Conservation (phyloP, 208 protist genomes). For the Leptomonas seymouri region DNA sequence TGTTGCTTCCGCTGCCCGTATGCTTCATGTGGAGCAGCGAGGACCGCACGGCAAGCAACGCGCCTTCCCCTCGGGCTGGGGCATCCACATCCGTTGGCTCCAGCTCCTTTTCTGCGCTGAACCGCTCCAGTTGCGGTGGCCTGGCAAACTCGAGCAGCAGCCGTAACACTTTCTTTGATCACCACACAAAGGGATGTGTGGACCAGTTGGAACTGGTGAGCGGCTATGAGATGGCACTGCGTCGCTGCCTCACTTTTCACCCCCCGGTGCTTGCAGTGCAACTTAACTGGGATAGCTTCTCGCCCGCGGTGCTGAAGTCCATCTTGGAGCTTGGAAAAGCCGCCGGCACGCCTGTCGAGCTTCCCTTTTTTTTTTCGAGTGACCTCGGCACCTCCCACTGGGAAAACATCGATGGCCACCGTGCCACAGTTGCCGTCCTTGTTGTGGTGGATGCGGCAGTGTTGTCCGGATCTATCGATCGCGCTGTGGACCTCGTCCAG, state of each 20-base stretch:
- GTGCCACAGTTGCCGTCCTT: conserved; percentile 52
- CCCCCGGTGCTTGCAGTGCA: conserved; percentile 13
- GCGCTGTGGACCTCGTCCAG: conserved; percentile 53
- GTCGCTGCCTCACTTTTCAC: conserved; percentile 27
- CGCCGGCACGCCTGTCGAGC: conserved; percentile 15
- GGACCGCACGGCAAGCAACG: conserved; percentile 8
- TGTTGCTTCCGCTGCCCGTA: conserved; percentile 75
- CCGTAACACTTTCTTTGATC: conserved; percentile 13
- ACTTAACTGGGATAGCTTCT: conserved; percentile 28
- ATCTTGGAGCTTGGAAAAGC: conserved; percentile 7
- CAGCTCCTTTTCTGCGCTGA: conserved; percentile 4
- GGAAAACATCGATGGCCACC: conserved; percentile 79
- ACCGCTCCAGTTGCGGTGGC: conserved; percentile 1
- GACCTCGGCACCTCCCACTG: conserved; percentile 69
- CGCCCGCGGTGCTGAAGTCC: conserved; percentile 16
- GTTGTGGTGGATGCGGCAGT: conserved; percentile 62
- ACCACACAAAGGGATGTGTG: conserved; percentile 11
- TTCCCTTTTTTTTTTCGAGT: conserved; percentile 49
- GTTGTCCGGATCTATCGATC: conserved; percentile 26
- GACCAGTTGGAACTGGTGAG: conserved; percentile 29
- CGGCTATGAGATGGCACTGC: conserved; percentile 35
- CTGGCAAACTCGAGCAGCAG: conserved; percentile 7
- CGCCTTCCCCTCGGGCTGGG: background rate
- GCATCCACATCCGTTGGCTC: background rate
- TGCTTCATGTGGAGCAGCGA: conserved; percentile 46